Evolutionary conservation across 345 rosid genomes (phyloP), one percentile per base, ranked within the genome.

Genomic region (Citrus inodora): DNA sequence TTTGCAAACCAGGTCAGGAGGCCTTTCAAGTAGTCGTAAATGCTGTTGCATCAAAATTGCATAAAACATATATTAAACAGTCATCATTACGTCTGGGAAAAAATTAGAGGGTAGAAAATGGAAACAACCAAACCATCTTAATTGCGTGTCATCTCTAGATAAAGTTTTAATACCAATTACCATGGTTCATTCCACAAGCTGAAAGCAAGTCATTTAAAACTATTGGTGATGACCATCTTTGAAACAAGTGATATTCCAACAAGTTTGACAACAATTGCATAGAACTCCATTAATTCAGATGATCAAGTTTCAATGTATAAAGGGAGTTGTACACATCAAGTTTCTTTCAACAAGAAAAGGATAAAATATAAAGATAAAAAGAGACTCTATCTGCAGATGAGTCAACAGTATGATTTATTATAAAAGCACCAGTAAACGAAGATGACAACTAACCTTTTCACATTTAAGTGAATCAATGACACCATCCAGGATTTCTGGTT

Each of bases 21-120:
- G 94, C 86, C 95, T 89, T 83, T 94, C 97, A 66, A 91, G 68
- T 64, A 96, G 98, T 61, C 84, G 87, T 71, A 73, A 78, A 85
- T 96, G 99, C 99, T 96, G 94, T 78, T 58, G 62, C 70, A 84
- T 55, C 65, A 69, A 78, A 56, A 78, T 30, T 66, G 38, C 69
- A 55, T 7, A 79, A 62, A 53, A 75, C 78, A 16, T 73, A 78
- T 14, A 68, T n/a, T 77, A 61, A 27, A 70, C 14, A 30, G 11
- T 46, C 35, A 53, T 48, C 63, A 24, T 51, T 48, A 65, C 14
- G 5, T 19, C 42, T 33, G 38, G 69, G 2, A 40, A 46, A 25
- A 16, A 51, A 22, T 38, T 4, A 65, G 71, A 46, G 46, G 13
- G 32, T 33, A 6, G 64, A 33, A 48, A 56, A 69, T 4, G 25